phyloP scores from a whole-genome alignment of 768 basidiomycete genomes.

The Pluteus cervinus region DNA sequence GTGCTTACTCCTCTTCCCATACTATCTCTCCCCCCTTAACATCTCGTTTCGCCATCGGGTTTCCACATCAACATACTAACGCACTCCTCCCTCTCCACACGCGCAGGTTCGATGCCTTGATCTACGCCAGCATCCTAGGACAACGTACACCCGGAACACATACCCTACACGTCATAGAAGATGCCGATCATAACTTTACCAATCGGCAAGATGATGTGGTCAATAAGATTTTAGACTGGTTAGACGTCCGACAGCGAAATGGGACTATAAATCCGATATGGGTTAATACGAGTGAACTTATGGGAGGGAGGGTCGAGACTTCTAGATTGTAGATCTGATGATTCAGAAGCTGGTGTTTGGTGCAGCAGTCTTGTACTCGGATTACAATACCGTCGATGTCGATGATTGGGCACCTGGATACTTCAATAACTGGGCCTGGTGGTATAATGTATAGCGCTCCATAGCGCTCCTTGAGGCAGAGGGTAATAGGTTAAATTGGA shows the following conservation, averaged over 20 bases:
- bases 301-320: no score
- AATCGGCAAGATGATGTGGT: slow-evolving; percentile 65
- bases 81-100: slow-evolving; percentile 1
- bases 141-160: slow-evolving; percentile 60
- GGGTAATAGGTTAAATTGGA: no score
- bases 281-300: no score
- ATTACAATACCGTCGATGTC: no score
- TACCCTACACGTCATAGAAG: slow-evolving; percentile 62
- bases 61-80: slow-evolving; percentile 1
- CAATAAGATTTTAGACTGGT: slow-evolving; percentile 65
- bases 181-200: slow-evolving; percentile 75
- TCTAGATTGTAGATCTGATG: no score
- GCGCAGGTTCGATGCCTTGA: slow-evolving; percentile 62
- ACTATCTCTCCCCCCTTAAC: slow-evolving; percentile 2
- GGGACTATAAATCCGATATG: slow-evolving; percentile 58
- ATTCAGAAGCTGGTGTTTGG: no score
- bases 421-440: no score
- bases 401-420: no score
- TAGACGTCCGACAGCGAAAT: slow-evolving; percentile 37
- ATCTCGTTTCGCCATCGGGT: background rate
- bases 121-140: slow-evolving; percentile 60
- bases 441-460: no score
- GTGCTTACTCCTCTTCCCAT: no score
- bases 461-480: no score
- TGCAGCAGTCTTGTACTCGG: no score